Evolutionary conservation across 257 asterid species (phyloP).

Genomic region (Ajuga chamaepitys): DNA sequence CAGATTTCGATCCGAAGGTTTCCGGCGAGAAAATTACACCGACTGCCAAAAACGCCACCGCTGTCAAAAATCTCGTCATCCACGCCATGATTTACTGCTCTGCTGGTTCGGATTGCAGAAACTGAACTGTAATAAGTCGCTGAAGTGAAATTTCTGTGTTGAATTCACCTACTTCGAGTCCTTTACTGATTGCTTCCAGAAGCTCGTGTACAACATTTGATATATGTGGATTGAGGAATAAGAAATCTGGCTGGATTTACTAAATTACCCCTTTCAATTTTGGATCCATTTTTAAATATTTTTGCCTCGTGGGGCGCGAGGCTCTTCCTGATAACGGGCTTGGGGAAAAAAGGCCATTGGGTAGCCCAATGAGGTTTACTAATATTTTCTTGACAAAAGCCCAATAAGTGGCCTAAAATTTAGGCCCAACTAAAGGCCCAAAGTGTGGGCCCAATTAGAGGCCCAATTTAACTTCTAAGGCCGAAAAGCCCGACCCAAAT

Average conservation of each 20-base stretch:
- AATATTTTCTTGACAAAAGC: neutral
- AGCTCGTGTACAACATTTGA: neutral
- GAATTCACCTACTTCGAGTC: neutral
- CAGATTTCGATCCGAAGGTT: constrained; percentile 69
- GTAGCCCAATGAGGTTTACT: no score
- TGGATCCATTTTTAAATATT: no score
- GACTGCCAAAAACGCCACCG: constrained; percentile 69
- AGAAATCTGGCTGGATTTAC: constrained; percentile 1
- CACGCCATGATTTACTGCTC: constrained; percentile 53
- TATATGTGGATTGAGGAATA: neutral
- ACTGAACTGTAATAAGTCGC: neutral
- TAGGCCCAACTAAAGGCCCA: neutral
- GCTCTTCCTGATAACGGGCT: neutral
- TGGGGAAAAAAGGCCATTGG: no score
- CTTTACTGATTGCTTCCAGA: constrained; percentile 10
- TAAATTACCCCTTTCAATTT: constrained; percentile 3
- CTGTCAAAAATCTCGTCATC: constrained; percentile 66
- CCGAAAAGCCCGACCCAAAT: neutral
- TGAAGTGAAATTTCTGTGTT: neutral
- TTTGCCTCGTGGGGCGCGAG: constrained; percentile 8
- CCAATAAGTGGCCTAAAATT: neutral
- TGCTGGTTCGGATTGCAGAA: neutral
- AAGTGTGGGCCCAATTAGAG: neutral
- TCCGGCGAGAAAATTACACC: constrained; percentile 90
- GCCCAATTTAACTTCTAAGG: neutral